These are phyloP conservation scores for Glonium stellatum DNA, from an alignment of 495 filamentous ascomycete species.

Conservation along the genomic window DNA sequence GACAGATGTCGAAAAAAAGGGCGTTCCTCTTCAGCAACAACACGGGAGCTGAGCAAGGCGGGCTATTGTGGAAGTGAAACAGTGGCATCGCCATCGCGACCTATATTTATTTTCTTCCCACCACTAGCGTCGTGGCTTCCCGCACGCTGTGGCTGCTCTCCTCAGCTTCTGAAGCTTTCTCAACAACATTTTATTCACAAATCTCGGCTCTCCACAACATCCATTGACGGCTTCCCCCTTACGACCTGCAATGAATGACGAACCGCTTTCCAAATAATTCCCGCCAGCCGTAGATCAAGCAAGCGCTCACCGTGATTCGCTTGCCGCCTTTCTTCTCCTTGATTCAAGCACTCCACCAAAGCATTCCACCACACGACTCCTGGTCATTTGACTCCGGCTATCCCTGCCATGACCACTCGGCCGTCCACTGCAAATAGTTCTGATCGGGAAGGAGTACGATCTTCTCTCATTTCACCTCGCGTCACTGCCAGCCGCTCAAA, in stretches of 20 bases:
- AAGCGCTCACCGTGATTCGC: slow-evolving; percentile 1
- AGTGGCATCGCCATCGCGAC: background rate
- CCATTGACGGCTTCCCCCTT: background rate
- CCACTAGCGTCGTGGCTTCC: slow-evolving; percentile 11
- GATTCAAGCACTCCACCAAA: slow-evolving; percentile 7
- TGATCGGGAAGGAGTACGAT: slow-evolving; percentile 21
- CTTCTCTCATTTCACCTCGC: background rate
- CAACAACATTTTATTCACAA: slow-evolving; percentile 3
- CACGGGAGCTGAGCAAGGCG: background rate
- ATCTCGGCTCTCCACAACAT: slow-evolving; percentile 13
- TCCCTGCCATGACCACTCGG: slow-evolving; percentile 19
- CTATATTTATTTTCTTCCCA: background rate
- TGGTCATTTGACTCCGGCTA: background rate
- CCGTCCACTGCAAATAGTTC: slow-evolving; percentile 20
- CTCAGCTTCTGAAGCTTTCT: slow-evolving; percentile 5
- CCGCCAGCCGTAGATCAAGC: background rate
- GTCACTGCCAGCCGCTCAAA: background rate
- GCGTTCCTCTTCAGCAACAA: background rate
- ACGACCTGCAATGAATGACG: slow-evolving; percentile 10
- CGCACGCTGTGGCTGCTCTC: slow-evolving; percentile 8
- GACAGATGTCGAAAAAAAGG: background rate
- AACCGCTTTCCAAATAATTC: background rate
- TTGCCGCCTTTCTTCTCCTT: background rate
- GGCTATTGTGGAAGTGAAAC: too few species aligned
- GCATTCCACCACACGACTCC: background rate